These are phyloP conservation scores for Venturia pyrina DNA, from an alignment of 2,329 filamentous ascomycete genomes.

Conservation along the genomic window DNA sequence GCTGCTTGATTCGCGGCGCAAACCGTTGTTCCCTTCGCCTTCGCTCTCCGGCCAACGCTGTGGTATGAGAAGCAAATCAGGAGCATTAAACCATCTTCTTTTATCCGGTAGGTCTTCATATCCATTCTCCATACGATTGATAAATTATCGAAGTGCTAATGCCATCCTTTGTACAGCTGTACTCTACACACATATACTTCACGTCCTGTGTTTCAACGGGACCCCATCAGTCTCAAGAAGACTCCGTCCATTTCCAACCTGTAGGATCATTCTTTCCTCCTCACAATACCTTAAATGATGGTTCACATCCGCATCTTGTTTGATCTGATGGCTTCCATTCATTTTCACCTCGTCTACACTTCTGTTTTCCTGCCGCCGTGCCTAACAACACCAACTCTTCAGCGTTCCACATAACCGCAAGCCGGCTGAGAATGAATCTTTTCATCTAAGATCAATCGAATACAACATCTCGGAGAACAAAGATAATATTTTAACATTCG, in stretches of 20 bases:
- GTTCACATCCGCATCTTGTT: not conserved
- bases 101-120: not conserved
- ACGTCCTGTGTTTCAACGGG: not conserved
- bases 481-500: not conserved
- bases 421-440: not conserved
- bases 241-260: not conserved
- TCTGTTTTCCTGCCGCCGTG: not conserved
- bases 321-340: not conserved
- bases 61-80: not conserved
- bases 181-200: not conserved
- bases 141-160: not conserved
- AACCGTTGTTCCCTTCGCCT: not conserved
- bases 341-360: not conserved
- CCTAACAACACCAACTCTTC: conserved; percentile 4
- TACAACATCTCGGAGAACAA: conserved; percentile 3
- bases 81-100: not conserved
- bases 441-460: not conserved
- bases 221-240: not conserved
- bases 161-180: not conserved
- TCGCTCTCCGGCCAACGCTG: not conserved
- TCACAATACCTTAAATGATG: not conserved
- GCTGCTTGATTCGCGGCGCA: not conserved
- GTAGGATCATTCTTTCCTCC: not conserved
- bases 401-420: not conserved
- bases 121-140: not conserved